Evolutionary conservation across 805 yeast genomes (phyloP).

Genomic region (Saccharomyces eubayanus): DNA sequence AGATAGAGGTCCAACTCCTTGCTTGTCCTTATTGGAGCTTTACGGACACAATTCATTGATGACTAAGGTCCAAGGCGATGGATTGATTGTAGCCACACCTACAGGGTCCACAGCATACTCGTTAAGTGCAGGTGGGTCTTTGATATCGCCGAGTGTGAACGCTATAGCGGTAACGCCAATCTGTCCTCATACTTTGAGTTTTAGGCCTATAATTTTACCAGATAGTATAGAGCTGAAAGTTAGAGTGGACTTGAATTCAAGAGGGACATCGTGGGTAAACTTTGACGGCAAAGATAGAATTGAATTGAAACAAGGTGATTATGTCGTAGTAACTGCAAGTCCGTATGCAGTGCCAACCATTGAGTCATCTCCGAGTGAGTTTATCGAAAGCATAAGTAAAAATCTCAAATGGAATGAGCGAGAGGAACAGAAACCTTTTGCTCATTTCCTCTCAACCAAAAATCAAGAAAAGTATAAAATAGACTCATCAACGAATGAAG

Average conservation of each 20-base stretch:
- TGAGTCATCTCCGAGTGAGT: constrained; percentile 59
- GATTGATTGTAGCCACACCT: constrained; percentile 84
- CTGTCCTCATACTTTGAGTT: constrained; percentile 88
- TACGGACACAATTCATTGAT: constrained; percentile 79
- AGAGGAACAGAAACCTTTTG: constrained; percentile 76
- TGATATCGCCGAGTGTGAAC: constrained; percentile 89
- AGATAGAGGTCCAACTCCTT: constrained; percentile 89
- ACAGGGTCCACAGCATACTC: constrained; percentile 96
- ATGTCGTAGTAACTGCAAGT: constrained; percentile 73
- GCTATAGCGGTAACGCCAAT: constrained; percentile 90
- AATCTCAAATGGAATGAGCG: constrained; percentile 89
- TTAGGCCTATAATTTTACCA: constrained; percentile 83
- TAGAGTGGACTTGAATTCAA: constrained; percentile 68
- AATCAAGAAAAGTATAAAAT: constrained; percentile 36
- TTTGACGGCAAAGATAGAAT: constrained; percentile 88
- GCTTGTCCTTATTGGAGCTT: constrained; percentile 76
- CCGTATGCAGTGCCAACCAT: constrained; percentile 92
- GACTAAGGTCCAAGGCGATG: constrained; percentile 90
- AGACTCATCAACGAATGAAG: constrained; percentile 1
- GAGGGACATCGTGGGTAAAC: constrained; percentile 91
- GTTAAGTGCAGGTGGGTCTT: constrained; percentile 85
- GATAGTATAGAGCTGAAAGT: constrained; percentile 82
- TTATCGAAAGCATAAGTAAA: constrained; percentile 75
- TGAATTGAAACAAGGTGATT: constrained; percentile 73
- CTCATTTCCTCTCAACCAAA: constrained; percentile 45